A percentile compares a stretch with the other conserved stretches of the same genome.
Conservation (phyloP, 768 basidiomycete species). For the Suillus bovinus region DNA sequence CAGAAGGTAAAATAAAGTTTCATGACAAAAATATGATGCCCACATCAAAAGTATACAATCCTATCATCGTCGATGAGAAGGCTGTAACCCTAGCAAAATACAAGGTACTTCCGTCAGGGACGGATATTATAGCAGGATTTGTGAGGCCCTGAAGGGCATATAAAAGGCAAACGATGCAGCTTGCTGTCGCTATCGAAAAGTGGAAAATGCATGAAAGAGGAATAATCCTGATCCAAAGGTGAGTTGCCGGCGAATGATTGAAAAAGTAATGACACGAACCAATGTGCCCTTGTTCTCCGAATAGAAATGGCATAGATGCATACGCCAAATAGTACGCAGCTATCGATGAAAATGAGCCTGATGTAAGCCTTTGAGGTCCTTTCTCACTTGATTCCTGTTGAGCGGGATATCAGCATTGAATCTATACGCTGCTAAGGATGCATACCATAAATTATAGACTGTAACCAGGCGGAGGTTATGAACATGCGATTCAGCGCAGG, state of each 20-base stretch:
- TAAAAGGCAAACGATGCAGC: not conserved
- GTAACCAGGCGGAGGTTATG: constrained; percentile 6
- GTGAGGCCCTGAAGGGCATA: not conserved
- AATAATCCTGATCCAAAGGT: not conserved
- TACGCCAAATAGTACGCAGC: constrained; percentile 11
- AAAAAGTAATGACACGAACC: not conserved
- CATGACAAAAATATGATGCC: not conserved
- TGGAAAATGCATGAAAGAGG: not conserved
- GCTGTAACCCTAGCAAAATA: not conserved
- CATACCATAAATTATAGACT: constrained; percentile 10
- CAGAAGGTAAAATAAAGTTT: not conserved
- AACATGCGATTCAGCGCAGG: constrained; percentile 8
- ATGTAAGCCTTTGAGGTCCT: not conserved
- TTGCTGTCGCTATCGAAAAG: not conserved
- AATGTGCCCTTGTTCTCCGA: not conserved
- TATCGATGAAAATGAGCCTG: not conserved
- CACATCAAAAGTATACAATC: not conserved
- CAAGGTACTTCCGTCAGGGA: not conserved
- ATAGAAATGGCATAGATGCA: not conserved
- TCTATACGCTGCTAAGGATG: not conserved
- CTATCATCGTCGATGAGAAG: not conserved
- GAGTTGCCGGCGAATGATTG: not conserved
- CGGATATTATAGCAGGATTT: not conserved
- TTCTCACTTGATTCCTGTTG: constrained; percentile 8
- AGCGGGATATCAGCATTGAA: not conserved